These are phyloP conservation scores for Helianthus tuberosus DNA, from an alignment of 129 eudicot species.

Conservation along the genomic window DNA sequence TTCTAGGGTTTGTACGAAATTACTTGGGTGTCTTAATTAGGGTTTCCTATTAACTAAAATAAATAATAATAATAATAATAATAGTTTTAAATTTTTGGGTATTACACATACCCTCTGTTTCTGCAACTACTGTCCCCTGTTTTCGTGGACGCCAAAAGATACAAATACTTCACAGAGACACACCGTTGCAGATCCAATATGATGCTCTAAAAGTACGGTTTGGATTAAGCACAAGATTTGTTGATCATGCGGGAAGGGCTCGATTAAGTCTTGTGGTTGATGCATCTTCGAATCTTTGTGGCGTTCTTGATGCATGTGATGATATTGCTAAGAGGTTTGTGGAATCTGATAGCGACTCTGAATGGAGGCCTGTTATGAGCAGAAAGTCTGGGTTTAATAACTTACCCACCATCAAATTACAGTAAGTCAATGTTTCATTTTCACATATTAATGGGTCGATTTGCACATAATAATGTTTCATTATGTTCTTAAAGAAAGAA, in stretches of 20 bases:
- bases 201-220: conserved; percentile 65
- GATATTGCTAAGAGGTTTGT: conserved; percentile 49
- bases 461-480: neutral
- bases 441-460: too few relatives aligned
- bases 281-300: conserved; percentile 66
- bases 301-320: conserved; percentile 72
- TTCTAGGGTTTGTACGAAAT: too few relatives aligned
- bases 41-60: too few relatives aligned
- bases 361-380: conserved; percentile 74
- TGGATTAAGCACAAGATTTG: conserved; percentile 68
- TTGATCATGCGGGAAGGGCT: conserved; percentile 80
- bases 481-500: too few relatives aligned
- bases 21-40: too few relatives aligned
- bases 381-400: conserved; percentile 79
- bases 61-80: too few relatives aligned
- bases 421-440: conserved; percentile 56
- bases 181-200: conserved; percentile 52
- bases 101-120: conserved; percentile 57
- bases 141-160: conserved; percentile 67
- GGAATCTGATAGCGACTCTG: conserved; percentile 81
- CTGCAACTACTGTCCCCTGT: conserved; percentile 47
- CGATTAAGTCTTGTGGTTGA: conserved; percentile 78
- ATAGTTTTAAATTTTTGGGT: too few relatives aligned
- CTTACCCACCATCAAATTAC: conserved; percentile 79
- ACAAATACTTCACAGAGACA: conserved; percentile 59